Evolutionary conservation across 1,284 basidiomycete species (phyloP), one percentile per base, ranked within the genome.

Genomic region (Leccinum griseonigrum): DNA sequence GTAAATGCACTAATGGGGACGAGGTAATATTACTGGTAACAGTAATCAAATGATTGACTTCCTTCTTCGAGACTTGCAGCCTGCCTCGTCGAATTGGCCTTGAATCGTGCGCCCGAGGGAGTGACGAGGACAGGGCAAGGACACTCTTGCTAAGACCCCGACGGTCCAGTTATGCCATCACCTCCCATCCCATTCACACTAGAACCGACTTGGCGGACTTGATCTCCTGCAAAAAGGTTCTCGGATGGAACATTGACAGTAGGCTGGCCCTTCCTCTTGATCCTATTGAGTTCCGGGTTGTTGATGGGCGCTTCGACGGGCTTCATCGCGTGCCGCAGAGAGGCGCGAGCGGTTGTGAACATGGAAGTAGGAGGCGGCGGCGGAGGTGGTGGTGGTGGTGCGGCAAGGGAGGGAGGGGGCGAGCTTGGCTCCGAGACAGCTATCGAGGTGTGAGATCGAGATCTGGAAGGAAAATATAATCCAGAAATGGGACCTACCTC

Each of bases 161-260:
- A 73, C 14, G 69, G 71, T 36, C 65, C 71, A 56, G 63, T 66
- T 8, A 57, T n/a, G n/a, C 66, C 62, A 29, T 64, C 68, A 54
- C 64, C 71, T 2, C 69, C 70, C 63, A 67, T 64, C 11, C 16
- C 50, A 48, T 63, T 69, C 38, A 26, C 1, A 26, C 60, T 59
- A 32, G 63, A 59, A 22, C 64, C 63, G 0, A 68, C 48, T 86
- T 78, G 29, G 85, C 87, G 1, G 82, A 87, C 77, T 91, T 92
- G 81, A 92, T 85, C 72, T 92, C 91, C 13, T 76, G 85, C 63
- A 92, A 72, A 68, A 92, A 92, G 3, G 85, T 91, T 90, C 64
- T 92, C 91, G 4, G 85, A 80, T 0, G 87, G 81, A 7, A 92
- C 79, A 31, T 86, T 87, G 18, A 91, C 78, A 0, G 88, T 86